Conservation (phyloP, 805 yeast genomes). For the Hemisphaericaspora nanyangensis region DNA sequence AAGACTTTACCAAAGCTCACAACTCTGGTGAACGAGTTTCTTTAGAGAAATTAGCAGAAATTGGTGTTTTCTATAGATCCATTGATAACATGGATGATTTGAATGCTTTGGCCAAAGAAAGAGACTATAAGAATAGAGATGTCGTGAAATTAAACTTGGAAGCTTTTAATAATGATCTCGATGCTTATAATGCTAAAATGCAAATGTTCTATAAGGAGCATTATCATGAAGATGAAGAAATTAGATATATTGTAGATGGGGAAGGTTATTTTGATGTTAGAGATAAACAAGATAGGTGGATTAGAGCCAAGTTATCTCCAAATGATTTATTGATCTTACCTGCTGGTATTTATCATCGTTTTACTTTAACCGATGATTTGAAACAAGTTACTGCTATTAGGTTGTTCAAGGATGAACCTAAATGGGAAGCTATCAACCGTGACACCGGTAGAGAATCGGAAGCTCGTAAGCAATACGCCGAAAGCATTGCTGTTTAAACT, state of each 20-base stretch:
- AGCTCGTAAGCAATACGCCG: conserved; percentile 34
- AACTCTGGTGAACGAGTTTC: conserved; percentile 62
- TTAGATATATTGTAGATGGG: conserved; percentile 84
- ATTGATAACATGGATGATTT: conserved; percentile 52
- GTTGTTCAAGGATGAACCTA: conserved; percentile 90
- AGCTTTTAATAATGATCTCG: conserved; percentile 55
- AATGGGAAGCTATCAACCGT: conserved; percentile 85
- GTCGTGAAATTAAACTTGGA: conserved; percentile 55
- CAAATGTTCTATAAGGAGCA: conserved; percentile 77
- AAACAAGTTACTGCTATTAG: conserved; percentile 74
- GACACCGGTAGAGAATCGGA: conserved; percentile 38
- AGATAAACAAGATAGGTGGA: conserved; percentile 62
- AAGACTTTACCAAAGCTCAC: conserved; percentile 64
- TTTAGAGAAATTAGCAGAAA: conserved; percentile 42
- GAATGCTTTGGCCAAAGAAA: conserved; percentile 59
- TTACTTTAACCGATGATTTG: conserved; percentile 59
- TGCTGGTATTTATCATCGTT: conserved; percentile 92
- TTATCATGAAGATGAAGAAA: conserved; percentile 95
- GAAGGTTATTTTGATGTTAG: conserved; percentile 90
- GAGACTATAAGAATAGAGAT: conserved; percentile 81
- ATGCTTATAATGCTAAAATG: conserved; percentile 60
- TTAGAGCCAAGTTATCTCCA: conserved; percentile 60
- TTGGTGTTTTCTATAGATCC: conserved; percentile 69
- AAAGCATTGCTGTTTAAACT: conserved; percentile 23
- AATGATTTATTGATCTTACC: conserved; percentile 77